Base-by-base conservation (phyloP, 495 filamentous ascomycete genomes). In the Talaromyces ruber region DNA sequence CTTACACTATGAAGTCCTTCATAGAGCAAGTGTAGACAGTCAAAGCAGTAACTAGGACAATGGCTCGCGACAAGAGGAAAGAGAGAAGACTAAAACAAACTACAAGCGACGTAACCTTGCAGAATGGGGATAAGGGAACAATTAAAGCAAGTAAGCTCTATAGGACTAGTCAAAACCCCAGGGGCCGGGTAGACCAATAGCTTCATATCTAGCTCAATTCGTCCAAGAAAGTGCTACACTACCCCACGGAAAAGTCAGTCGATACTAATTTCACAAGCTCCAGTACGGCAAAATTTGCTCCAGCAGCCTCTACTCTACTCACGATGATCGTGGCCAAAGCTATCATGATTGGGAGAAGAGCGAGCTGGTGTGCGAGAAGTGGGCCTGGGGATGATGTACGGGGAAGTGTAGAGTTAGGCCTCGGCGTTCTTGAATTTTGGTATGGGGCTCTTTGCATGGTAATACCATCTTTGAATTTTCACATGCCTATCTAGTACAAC, bases 161-260 rank as follows among this genome's bases (percentile, higher is more conserved):
- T 21, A n/a, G 43, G 43, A 7, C 26, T 54, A 54, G 22, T 54
- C 26, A 54, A 14, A 25, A 54, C 21, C 26, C 26, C 26, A 54
- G 26, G 51, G 51, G 51, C 26, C 4, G 29, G n/a, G 54, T 57
- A 30, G 54, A 57, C 34, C 54, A 34, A 34, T 57, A 57, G 54
- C 26, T 57, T 57, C 26, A 57, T 30, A 30, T 57, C 54, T 57
- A 57, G 54, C 29, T 57, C 54, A 57, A 54, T 34, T 21, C 14
- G 54, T 25, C 29, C 29, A 11, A 57, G 54, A 29, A 57, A 28
- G 18, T 53, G 50, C 24, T 57, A 22, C 28, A 18, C 54, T 57
- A 57, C 54, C 54, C 54, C 54, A 57, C 54, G 54, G 21, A 21
- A 21, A 57, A 30, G 26, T 32, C n/a, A 25, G n/a, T 57, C n/a